These are phyloP conservation scores for Calonectria multiphialidica DNA, from an alignment of 2,329 filamentous ascomycete genomes.

Conservation along the genomic window DNA sequence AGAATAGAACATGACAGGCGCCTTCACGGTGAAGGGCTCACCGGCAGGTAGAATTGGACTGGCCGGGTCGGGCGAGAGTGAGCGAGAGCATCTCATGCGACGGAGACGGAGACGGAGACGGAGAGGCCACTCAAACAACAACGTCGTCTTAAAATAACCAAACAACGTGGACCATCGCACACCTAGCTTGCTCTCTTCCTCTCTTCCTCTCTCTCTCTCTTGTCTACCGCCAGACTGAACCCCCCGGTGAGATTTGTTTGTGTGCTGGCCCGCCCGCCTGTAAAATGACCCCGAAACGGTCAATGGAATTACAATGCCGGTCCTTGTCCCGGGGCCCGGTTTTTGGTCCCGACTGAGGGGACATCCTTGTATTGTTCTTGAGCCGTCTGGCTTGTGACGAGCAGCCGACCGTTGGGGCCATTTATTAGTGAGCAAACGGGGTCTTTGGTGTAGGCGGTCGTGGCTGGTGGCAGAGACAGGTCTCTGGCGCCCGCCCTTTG, in stretches of 20 bases:
- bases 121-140: background rate
- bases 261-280: constrained; percentile 14
- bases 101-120: background rate
- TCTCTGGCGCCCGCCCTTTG: background rate
- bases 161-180: background rate
- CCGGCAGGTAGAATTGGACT: background rate
- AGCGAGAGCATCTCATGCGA: background rate
- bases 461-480: background rate
- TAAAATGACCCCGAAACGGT: constrained; percentile 21
- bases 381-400: constrained; percentile 6
- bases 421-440: background rate
- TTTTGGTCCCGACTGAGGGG: constrained; percentile 24
- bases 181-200: background rate
- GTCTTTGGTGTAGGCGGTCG: background rate
- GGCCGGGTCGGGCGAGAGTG: background rate
- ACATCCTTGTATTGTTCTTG: constrained; percentile 24
- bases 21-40: background rate
- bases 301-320: constrained; percentile 17
- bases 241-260: constrained; percentile 20
- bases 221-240: background rate
- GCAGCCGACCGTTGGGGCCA: constrained; percentile 4
- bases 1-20: background rate
- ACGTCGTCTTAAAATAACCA: background rate
- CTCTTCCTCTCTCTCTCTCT: background rate
- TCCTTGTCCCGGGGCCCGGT: constrained; percentile 24